Evolutionary conservation across 2,329 filamentous ascomycete genomes (phyloP), one percentile per base, ranked within the genome.

Genomic region (Plenodomus lindquistii): DNA sequence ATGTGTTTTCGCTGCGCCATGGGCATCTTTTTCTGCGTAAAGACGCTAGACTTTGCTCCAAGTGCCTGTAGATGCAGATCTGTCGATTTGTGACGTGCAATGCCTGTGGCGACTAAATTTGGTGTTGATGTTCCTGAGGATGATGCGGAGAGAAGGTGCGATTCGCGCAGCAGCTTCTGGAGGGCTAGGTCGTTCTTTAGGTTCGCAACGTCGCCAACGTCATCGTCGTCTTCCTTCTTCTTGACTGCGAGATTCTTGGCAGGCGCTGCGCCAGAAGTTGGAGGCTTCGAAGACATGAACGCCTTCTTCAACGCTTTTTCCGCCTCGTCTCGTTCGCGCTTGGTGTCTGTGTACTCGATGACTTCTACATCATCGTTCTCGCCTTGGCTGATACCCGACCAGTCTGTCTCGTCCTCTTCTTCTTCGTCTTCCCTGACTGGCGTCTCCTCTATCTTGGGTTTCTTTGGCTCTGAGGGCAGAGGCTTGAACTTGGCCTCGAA

Each of bases 101-200:
- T 86, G 44, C 92, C 92, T 2, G 77, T 75, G 22, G 71, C 67
- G 35, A 74, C 68, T 37, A 75, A 62, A 15, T 73, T 67, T 18
- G 81, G 77, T 0, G 62, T 67, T 0, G 65, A 63, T 37, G 60
- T 52, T 34, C 58, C 56, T 16, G 81, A 78, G 37, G 81, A 79
- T 3, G 80, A 76, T 46, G 79, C 76, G 21, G 80, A 77, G 48
- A 97, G 85, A 52, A 97, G 86, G 73, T 96, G 91, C 0, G 92
- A 97, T 79, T 99, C 94, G 60, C 87, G 82, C 48, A 99, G 84
- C 35, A 99, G 85, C 39, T 91, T 87, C 71, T 97, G 93, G 13
- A 99, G 85, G 34, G 90, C 92, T 44, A 96, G 85, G 71, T 97
- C 94, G 72, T 97, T 92, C 70, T 92, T 91, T 16, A 97, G 81